Conservation (phyloP, 257 asterid species). For the Solanum appendiculatum region DNA sequence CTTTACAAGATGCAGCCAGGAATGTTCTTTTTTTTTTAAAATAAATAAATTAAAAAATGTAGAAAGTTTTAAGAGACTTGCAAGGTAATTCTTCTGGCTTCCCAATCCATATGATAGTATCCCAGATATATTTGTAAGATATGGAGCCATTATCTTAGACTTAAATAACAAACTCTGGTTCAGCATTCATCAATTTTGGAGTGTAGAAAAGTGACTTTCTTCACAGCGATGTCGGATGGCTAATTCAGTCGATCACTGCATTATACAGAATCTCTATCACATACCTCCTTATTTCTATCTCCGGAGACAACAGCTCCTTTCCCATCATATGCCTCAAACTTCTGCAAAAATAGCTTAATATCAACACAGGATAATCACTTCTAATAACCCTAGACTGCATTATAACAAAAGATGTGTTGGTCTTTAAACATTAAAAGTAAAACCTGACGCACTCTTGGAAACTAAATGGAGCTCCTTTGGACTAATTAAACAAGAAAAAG, state of each 20-base stretch:
- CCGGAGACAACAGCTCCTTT: constrained; percentile 81
- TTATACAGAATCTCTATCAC: constrained; percentile 2
- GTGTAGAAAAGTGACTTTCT: not conserved
- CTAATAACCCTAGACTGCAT: not conserved
- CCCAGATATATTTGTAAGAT: not conserved
- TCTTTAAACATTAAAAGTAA: not conserved
- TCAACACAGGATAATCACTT: not conserved
- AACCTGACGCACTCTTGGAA: not conserved
- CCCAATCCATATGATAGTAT: not conserved
- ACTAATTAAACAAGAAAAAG: not conserved
- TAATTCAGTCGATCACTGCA: not conserved
- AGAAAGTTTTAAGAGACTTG: not conserved
- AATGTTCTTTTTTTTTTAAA: not conserved
- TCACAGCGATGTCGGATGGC: not conserved
- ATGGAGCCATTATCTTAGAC: not conserved
- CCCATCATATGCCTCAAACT: constrained; percentile 74
- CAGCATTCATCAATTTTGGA: not conserved
- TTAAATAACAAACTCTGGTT: not conserved
- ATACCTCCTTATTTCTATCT: constrained; percentile 81
- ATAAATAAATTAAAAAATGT: not conserved
- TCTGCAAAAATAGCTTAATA: constrained; percentile 33
- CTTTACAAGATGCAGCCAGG: not conserved
- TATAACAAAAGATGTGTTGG: not conserved
- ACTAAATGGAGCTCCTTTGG: not conserved
- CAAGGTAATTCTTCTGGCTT: not conserved